These are phyloP conservation scores for Pichia sp. DNA, from an alignment of 1,139 yeast genomes.

Conservation along the genomic window DNA sequence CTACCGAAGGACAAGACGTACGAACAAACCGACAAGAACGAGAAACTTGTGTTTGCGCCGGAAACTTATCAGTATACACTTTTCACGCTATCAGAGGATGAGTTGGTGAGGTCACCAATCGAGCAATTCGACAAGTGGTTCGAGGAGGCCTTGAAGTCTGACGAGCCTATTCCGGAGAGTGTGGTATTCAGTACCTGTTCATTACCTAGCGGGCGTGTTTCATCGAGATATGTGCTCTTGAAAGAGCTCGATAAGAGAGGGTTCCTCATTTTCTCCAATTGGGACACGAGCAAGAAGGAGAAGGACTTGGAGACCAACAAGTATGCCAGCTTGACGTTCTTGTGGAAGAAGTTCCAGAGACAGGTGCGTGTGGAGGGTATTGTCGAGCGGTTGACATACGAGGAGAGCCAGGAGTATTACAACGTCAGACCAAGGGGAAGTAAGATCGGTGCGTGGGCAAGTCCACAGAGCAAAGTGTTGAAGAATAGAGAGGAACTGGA, in stretches of 20 bases:
- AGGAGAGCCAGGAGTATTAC: conserved; percentile 74
- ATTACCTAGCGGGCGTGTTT: conserved; percentile 82
- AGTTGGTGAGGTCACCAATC: conserved; percentile 60
- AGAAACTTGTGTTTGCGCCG: conserved; percentile 60
- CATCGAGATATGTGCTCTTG: conserved; percentile 76
- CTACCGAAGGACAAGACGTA: conserved; percentile 15
- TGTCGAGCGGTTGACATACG: conserved; percentile 68
- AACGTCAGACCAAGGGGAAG: conserved; percentile 89
- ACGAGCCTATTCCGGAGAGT: conserved; percentile 71
- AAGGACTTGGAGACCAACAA: conserved; percentile 68
- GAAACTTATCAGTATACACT: conserved; percentile 85
- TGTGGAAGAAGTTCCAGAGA: conserved; percentile 87
- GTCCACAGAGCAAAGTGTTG: conserved; percentile 74
- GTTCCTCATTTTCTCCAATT: conserved; percentile 85
- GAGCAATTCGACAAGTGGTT: conserved; percentile 83
- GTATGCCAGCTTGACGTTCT: conserved; percentile 80
- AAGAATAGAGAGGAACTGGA: conserved; percentile 61
- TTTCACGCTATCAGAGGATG: conserved; percentile 51
- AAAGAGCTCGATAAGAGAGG: conserved; percentile 86
- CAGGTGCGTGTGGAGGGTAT: conserved; percentile 91
- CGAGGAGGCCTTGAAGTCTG: conserved; percentile 60
- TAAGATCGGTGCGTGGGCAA: conserved; percentile 94
- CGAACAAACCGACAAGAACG: conserved; percentile 13
- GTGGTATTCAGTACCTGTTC: conserved; percentile 79
- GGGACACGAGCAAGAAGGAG: conserved; percentile 82